Evolutionary conservation across 495 filamentous ascomycete genomes (phyloP), one percentile per base, ranked within the genome.

Genomic region (Platismatia glauca): DNA sequence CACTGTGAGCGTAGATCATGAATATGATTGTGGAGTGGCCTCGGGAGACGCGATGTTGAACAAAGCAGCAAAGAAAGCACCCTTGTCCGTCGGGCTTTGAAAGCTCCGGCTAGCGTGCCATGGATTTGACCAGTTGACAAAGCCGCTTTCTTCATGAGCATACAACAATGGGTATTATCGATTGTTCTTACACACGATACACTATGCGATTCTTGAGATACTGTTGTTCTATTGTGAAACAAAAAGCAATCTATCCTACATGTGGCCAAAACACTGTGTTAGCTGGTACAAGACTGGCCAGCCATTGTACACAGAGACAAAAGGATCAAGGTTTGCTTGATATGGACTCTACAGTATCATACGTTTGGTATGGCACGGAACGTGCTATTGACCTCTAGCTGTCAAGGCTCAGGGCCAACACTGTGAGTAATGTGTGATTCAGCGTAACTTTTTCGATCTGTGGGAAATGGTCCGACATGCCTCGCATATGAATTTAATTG

Each of bases 31-130:
- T 50, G 43, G 12, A 20, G 31, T 35, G 52, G 31, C 61, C 41
- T 63, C 22, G 55, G 55, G 44, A 55, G 61, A 63, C 53, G 53
- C 61, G 61, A 53, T 63, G n/a, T 57, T 31, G 39, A 63, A 63
- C 29, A 57, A 63, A 63, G 20, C 9, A 8, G 20, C n/a, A 46
- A n/a, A 9, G 7, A 20, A 43, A 22, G 60, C 15, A 57, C 41
- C 53, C 53, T 62, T 62, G 61, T 62, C 53, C 22, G 46, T 63
- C 61, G 61, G 61, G 22, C 61, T 57, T 57, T 63, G 38, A 57
- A 46, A 63, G 27, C 22, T 58, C 61, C 61, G n/a, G 61, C 22
- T 63, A 63, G 61, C 58, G 58, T 33, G 29, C 8, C 29, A 48
- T 27, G 22, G n/a, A n/a, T n/a, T n/a, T n/a, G n/a, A n/a, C n/a